Conservation (phyloP, 2,329 filamentous ascomycete species). For the Paracoccidioides lutzii region DNA sequence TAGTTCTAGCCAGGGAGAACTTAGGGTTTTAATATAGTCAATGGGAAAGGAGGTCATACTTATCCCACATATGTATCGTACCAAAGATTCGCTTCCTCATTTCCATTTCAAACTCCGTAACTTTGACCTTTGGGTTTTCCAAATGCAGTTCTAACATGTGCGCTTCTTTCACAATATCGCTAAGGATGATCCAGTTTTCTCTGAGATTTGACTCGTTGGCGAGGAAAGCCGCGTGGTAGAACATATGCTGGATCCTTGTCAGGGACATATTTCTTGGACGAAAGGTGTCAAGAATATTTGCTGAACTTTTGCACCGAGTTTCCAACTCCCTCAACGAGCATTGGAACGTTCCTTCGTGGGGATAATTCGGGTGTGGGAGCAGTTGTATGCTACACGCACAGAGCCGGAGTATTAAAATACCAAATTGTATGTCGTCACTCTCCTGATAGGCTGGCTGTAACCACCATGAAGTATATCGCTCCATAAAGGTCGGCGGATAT, state of each 20-base stretch:
- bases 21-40: neutral
- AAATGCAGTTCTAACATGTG: conserved; percentile 1
- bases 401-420: neutral
- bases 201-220: neutral
- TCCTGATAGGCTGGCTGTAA: neutral
- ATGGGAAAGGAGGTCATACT: neutral
- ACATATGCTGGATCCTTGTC: conserved; percentile 1
- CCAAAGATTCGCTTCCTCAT: conserved; percentile 1
- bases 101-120: conserved; percentile 2
- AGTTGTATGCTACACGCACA: neutral
- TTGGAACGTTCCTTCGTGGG: conserved; percentile 1
- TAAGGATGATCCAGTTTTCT: conserved; percentile 1
- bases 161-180: neutral
- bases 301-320: neutral
- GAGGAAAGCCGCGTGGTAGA: neutral
- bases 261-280: neutral
- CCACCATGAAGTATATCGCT: conserved; percentile 1
- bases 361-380: conserved; percentile 1
- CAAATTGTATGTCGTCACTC: conserved; percentile 1
- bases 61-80: conserved; percentile 2
- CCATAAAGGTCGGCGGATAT: conserved; percentile 2
- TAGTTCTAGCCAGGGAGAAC: neutral
- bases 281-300: neutral
- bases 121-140: neutral
- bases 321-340: neutral